Percentiles rank a stretch among this genome's conserved stretches.
Conservation (phyloP, 176 grass and related monocot species). For the Secale cereale region DNA sequence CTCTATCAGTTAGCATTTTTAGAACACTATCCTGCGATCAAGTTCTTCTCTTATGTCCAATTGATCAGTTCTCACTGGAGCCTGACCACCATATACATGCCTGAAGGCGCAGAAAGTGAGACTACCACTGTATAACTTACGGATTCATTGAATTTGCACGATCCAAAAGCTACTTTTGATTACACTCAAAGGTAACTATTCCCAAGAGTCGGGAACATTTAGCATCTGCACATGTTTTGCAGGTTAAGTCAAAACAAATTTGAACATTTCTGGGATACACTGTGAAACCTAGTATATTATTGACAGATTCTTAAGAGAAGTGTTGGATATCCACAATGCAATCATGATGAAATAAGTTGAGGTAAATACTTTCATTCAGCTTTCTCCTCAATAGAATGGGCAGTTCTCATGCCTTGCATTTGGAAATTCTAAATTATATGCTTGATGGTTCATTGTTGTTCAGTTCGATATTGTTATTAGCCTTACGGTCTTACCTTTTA, state of each 20-base stretch:
- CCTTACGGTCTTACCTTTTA: too few relatives aligned
- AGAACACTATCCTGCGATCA: too few relatives aligned
- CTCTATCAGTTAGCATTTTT: too few relatives aligned
- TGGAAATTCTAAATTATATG: neutral
- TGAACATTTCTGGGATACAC: neutral
- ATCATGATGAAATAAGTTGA: neutral
- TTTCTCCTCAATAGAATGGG: too few relatives aligned
- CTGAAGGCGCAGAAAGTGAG: too few relatives aligned
- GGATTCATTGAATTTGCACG: too few relatives aligned
- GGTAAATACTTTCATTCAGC: neutral
- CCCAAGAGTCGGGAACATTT: neutral
- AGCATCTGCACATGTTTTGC: too few relatives aligned
- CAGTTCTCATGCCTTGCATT: neutral
- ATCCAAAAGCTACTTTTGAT: neutral
- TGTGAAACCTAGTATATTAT: neutral
- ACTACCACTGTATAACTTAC: too few relatives aligned
- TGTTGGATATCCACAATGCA: neutral
- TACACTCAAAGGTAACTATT: neutral
- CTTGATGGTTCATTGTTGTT: constrained; percentile 27
- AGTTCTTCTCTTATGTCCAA: too few relatives aligned
- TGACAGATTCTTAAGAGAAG: neutral
- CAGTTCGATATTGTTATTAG: neutral
- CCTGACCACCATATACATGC: too few relatives aligned
- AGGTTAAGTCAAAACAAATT: too few relatives aligned
- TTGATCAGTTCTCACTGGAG: too few relatives aligned